Evolutionary conservation across 768 basidiomycete genomes (phyloP).

Genomic region (Lactarius hatsudake): DNA sequence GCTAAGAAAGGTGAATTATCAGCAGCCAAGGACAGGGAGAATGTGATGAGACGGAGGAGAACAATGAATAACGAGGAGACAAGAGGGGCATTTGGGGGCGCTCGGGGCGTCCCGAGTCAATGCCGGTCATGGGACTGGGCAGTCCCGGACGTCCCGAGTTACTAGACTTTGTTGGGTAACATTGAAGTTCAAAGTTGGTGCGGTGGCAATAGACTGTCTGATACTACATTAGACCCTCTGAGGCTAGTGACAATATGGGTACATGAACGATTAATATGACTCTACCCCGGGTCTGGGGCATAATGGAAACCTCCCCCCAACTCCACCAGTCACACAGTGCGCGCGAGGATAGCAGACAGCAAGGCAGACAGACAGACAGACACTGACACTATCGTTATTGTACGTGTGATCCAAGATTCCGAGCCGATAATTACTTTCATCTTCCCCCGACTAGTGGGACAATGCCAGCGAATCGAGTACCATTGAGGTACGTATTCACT

Average conservation of each 20-base stretch:
- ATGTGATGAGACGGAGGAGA: neutral
- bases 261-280: constrained; percentile 14
- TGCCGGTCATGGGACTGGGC: constrained; percentile 4
- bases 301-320: constrained; percentile 21
- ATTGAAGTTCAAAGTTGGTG: constrained; percentile 26
- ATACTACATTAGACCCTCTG: neutral
- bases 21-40: neutral
- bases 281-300: constrained; percentile 15
- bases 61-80: neutral
- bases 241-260: constrained; percentile 11
- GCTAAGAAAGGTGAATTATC: neutral
- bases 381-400: neutral
- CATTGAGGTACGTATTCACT: neutral
- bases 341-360: neutral
- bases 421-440: neutral
- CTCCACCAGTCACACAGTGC: constrained; percentile 24
- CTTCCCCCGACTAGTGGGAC: neutral
- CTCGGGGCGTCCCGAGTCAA: neutral
- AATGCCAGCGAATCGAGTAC: neutral
- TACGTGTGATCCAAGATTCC: neutral
- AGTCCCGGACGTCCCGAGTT: constrained; percentile 14
- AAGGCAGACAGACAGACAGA: neutral
- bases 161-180: constrained; percentile 24
- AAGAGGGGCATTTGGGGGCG: neutral
- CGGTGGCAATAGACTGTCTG: neutral